Base-by-base conservation (phyloP, 1,284 basidiomycete species). In the Rhizoctonia solani region DNA sequence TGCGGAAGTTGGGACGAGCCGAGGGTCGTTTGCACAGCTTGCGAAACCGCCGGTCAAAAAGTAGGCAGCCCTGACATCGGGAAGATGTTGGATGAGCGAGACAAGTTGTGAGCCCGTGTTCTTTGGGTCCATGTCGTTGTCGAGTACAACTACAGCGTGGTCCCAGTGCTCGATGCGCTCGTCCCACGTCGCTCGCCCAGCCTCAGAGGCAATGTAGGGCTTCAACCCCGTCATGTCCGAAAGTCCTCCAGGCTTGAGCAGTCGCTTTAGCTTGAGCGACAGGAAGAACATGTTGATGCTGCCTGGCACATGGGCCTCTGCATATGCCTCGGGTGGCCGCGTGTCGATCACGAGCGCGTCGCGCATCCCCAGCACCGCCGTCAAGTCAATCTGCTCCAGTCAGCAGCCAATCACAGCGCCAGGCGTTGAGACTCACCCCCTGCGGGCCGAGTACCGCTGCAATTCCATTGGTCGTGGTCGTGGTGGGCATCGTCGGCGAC, bases 231-330 rank as follows among this genome's bases (percentile, higher is more conserved):
- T 83, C 70, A 93, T 81, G 32, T 82, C 83, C 42, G 84, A 83
- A 71, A 89, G 84, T 3, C 82, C 83, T 39, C 82, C 82, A 23
- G 86, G 83, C 74, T 89, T 90, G 63, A 84, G 82, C 70, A 84
- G 87, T n/a, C 92, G 86, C 76, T 92, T 92, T 72, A 93, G 84
- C 73, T 94, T 91, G 73, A 94, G 84, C 25, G 90, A 88, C 0
- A 92, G 92, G 65, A 95, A 90, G 41, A 89, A 87, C 65, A 95
- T 81, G 76, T 92, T 92, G 69, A 92, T 84, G 73, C 88, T 88
- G 71, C 85, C 79, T 49, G 79, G 76, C 53, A 95, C 77, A 75
- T 87, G 90, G 59, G 80, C 82, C 1, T 83, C 77, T 34, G 86
- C 79, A 76, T 87, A 92, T 14, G 85, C 79, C 3, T 83, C 81